Percentiles rank a stretch among this genome's conserved stretches.
phyloP scores from a whole-genome alignment of 768 basidiomycete genomes.

The Tulasnella sp. region DNA sequence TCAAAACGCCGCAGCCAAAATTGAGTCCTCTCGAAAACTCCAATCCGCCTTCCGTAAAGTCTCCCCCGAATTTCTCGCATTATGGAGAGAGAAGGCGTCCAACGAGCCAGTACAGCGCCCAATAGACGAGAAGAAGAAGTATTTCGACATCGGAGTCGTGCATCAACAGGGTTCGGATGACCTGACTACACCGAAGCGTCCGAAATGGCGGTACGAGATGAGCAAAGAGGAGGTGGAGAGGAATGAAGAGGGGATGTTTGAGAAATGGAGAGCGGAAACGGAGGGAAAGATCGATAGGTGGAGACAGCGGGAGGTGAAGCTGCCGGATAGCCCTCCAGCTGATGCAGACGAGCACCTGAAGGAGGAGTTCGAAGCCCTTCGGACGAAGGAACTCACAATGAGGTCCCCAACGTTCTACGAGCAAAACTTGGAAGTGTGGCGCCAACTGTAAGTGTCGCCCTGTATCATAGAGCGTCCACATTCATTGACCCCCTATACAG shows the following conservation, averaged over 20 bases:
- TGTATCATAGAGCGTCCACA: conserved; percentile 17
- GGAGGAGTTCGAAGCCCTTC: conserved; percentile 16
- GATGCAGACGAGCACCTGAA: conserved; percentile 24
- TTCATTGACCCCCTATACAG: conserved; percentile 41
- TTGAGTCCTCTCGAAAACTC: conserved; percentile 46
- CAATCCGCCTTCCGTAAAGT: conserved; percentile 70
- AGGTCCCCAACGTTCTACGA: conserved; percentile 77
- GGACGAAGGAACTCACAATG: conserved; percentile 44
- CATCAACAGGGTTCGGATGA: conserved; percentile 32
- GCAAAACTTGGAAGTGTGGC: conserved; percentile 89
- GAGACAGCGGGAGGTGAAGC: conserved; percentile 36
- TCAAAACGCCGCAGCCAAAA: conserved; percentile 38
- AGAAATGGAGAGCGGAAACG: conserved; percentile 68
- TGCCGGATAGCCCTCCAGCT: conserved; percentile 34
- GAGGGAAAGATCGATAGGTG: conserved; percentile 56
- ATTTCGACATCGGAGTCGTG: conserved; percentile 33
- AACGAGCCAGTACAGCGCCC: conserved; percentile 55
- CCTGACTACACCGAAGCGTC: conserved; percentile 59
- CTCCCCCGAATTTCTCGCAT: conserved; percentile 56
- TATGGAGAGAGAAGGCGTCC: conserved; percentile 56
- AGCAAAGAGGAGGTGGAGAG: conserved; percentile 83
- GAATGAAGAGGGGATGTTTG: conserved; percentile 83
- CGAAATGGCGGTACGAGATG: conserved; percentile 85
- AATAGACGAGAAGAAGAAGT: conserved; percentile 39
- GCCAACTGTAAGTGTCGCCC: conserved; percentile 66